Evolutionary conservation across 768 basidiomycete species (phyloP).

Genomic region (Suillus spraguei): DNA sequence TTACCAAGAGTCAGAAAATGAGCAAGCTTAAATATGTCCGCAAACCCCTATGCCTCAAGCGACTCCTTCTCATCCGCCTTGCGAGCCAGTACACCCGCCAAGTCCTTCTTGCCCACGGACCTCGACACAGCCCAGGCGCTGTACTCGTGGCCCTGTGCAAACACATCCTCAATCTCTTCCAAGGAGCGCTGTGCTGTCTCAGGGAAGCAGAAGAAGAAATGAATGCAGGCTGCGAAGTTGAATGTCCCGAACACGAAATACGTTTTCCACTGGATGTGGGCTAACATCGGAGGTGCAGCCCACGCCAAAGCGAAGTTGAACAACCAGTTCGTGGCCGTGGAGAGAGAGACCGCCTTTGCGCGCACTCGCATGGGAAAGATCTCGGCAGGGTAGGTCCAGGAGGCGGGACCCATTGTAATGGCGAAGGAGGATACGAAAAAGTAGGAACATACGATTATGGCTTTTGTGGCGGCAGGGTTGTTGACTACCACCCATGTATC

Average conservation of each 20-base stretch:
- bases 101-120: constrained; percentile 62
- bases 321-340: constrained; percentile 53
- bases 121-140: constrained; percentile 70
- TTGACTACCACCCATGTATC: constrained; percentile 63
- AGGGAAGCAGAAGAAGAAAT: constrained; percentile 79
- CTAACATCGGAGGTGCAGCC: constrained; percentile 72
- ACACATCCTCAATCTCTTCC: constrained; percentile 81
- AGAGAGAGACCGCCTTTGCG: constrained; percentile 55
- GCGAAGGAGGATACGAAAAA: constrained; percentile 77
- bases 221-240: constrained; percentile 72
- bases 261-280: constrained; percentile 69
- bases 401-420: constrained; percentile 75
- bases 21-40: not conserved
- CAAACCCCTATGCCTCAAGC: not conserved
- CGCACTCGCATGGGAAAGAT: constrained; percentile 70
- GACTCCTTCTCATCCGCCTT: constrained; percentile 14
- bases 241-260: constrained; percentile 81
- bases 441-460: constrained; percentile 77
- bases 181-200: constrained; percentile 74
- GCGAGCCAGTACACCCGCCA: constrained; percentile 47
- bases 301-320: constrained; percentile 79
- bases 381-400: constrained; percentile 77
- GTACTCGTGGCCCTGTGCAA: constrained; percentile 67
- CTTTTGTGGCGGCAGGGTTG: constrained; percentile 61
- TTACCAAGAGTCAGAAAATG: not conserved